Conservation (phyloP, 1,139 yeast genomes). For the Oligophagozyma castellii region DNA sequence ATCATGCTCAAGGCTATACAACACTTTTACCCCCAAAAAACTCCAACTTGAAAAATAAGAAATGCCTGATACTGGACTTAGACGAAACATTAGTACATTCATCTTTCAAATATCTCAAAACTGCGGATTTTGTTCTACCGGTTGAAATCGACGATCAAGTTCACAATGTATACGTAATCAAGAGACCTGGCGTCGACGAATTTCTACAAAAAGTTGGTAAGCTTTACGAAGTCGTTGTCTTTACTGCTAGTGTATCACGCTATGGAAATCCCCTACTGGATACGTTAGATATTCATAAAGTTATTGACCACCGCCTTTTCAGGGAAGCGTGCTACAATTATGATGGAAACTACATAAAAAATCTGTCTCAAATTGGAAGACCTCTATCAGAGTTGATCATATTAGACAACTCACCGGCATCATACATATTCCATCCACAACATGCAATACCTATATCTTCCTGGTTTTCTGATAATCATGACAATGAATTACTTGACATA, state of each 20-base stretch:
- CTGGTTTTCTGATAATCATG: slow-evolving; percentile 97
- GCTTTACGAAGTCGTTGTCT: slow-evolving; percentile 84
- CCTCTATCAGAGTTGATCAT: slow-evolving; percentile 75
- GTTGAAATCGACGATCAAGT: slow-evolving; percentile 78
- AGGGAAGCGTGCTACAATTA: slow-evolving; percentile 68
- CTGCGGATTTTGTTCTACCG: slow-evolving; percentile 91
- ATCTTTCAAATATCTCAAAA: slow-evolving; percentile 76
- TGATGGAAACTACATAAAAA: slow-evolving; percentile 92
- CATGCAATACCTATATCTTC: slow-evolving; percentile 93
- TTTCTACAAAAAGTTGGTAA: slow-evolving; percentile 72
- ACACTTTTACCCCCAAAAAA: slow-evolving; percentile 42
- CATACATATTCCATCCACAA: slow-evolving; percentile 93
- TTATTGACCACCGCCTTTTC: slow-evolving; percentile 80
- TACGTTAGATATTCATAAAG: slow-evolving; percentile 49
- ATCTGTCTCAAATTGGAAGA: slow-evolving; percentile 82
- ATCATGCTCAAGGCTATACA: slow-evolving; percentile 43
- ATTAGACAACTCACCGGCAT: slow-evolving; percentile 92
- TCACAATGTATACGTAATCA: slow-evolving; percentile 89
- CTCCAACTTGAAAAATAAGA: slow-evolving; percentile 36
- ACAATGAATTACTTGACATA: slow-evolving; percentile 81
- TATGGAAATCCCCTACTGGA: slow-evolving; percentile 92
- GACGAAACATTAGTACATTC: slow-evolving; percentile 96
- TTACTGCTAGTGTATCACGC: slow-evolving; percentile 87
- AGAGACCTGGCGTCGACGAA: slow-evolving; percentile 94
- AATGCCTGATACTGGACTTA: slow-evolving; percentile 78